These are phyloP conservation scores for Tolypocladium tropicale DNA, from an alignment of 2,329 filamentous ascomycete genomes.

Conservation along the genomic window DNA sequence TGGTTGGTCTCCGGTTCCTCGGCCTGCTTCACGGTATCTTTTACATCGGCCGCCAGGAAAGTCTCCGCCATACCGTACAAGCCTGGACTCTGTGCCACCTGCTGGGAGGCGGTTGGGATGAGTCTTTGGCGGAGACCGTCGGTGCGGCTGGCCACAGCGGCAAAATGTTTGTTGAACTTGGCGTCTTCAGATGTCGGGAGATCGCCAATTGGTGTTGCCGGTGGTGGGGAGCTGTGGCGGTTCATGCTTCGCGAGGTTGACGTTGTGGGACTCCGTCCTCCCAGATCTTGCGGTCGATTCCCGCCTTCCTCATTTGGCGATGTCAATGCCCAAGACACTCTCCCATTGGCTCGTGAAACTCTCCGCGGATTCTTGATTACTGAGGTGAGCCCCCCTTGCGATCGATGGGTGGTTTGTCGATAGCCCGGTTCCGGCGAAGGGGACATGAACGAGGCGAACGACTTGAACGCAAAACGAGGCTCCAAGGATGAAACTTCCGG, in stretches of 20 bases:
- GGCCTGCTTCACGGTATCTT: not conserved
- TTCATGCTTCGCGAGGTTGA: constrained; percentile 6
- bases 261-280: constrained; percentile 1
- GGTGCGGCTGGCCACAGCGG: constrained; percentile 27
- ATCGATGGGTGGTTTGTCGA: constrained; percentile 8
- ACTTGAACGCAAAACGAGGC: constrained; percentile 36
- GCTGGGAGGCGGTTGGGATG: constrained; percentile 31
- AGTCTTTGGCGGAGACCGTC: constrained; percentile 20
- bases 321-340: constrained; percentile 26
- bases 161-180: constrained; percentile 38
- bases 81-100: constrained; percentile 12
- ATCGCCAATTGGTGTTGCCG: constrained; percentile 21
- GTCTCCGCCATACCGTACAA: constrained; percentile 14
- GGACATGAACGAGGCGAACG: constrained; percentile 42
- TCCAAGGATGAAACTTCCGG: no score
- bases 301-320: not conserved
- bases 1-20: not conserved
- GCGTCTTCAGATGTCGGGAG: constrained; percentile 22
- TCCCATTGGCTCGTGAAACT: constrained; percentile 13
- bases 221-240: constrained; percentile 33
- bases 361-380: constrained; percentile 24
- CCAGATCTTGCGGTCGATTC: not conserved
- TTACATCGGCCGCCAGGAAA: constrained; percentile 13
- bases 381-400: constrained; percentile 18
- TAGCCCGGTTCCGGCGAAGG: constrained; percentile 31